phyloP scores from a whole-genome alignment of 2,329 filamentous ascomycete species.

The Apiospora pterosperma region DNA sequence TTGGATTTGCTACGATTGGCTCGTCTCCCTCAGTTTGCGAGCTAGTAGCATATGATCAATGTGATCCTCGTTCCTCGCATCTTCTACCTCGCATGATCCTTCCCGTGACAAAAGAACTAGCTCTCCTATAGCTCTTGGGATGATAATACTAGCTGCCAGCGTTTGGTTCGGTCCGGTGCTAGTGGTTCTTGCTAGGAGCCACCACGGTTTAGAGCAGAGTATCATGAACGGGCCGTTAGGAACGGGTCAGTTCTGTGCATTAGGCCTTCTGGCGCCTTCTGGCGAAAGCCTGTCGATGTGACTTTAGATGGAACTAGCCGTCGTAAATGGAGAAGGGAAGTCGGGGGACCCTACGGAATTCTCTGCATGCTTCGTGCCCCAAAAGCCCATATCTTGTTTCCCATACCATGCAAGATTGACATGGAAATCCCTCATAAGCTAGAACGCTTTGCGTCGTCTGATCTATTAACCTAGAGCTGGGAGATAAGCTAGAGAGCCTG shows the following conservation, averaged over 20 bases:
- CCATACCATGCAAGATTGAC: conserved; percentile 1
- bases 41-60: not conserved
- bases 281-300: not conserved
- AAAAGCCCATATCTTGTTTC: not conserved
- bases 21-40: not conserved
- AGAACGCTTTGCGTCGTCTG: not conserved
- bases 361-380: not conserved
- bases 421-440: not conserved
- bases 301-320: not conserved
- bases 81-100: not conserved
- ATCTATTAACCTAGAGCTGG: not conserved
- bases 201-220: not conserved
- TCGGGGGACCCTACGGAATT: not conserved
- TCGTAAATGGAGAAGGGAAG: not conserved
- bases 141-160: not conserved
- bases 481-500: not conserved
- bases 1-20: not conserved
- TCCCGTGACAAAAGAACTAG: not conserved
- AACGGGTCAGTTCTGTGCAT: conserved; percentile 1
- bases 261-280: not conserved
- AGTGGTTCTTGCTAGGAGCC: not conserved
- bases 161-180: not conserved
- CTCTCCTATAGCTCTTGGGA: not conserved
- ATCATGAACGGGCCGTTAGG: conserved; percentile 1
- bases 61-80: not conserved